Evolutionary conservation across 1,284 basidiomycete genomes (phyloP), one percentile per base, ranked within the genome.

Genomic region (Phellinidium pouzarii): DNA sequence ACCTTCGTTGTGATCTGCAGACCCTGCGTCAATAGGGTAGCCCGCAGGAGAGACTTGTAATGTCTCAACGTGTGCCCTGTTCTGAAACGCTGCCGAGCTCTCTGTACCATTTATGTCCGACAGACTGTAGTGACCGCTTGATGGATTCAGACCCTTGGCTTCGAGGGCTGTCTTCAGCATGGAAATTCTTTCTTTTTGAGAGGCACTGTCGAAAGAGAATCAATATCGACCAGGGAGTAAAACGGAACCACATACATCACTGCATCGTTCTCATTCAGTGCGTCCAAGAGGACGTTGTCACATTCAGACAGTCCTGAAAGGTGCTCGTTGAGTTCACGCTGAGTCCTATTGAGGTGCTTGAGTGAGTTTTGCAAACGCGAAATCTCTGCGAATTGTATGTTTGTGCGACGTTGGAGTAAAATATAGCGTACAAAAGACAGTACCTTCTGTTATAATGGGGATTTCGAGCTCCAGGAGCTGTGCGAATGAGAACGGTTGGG

Each of bases 101-200:
- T 14, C 11, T 8, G 36, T 17, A 7, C n/a, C 38, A 25, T 12
- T 26, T n/a, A 9, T 40, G n/a, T 22, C 23, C 19, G 20, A 11
- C 9, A 43, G 34, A 41, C 25, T 12, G 41, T 56, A 56, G 34
- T 56, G 54, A 4, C 20, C 22, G 37, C 50, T 52, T n/a, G 22
- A 29, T 14, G 47, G 38, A 19, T 48, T 52, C n/a, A 51, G 23
- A 22, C 52, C 52, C 31, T 41, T 43, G 20, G 46, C 52, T 44
- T 57, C 51, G 8, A 57, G 52, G 5, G 42, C 51, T 31, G 50
- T 25, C 29, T 53, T 53, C 19, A 57, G 36, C 51, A 57, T 57
- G 25, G 20, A 36, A 37, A 53, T 53, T 27, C 55, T 37, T 27
- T 57, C 55, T 23, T 41, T 48, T 47, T 57, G 55, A 12, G 55